These are phyloP conservation scores for Drosera capensis DNA, from an alignment of 148 eudicot genomes.

Conservation along the genomic window DNA sequence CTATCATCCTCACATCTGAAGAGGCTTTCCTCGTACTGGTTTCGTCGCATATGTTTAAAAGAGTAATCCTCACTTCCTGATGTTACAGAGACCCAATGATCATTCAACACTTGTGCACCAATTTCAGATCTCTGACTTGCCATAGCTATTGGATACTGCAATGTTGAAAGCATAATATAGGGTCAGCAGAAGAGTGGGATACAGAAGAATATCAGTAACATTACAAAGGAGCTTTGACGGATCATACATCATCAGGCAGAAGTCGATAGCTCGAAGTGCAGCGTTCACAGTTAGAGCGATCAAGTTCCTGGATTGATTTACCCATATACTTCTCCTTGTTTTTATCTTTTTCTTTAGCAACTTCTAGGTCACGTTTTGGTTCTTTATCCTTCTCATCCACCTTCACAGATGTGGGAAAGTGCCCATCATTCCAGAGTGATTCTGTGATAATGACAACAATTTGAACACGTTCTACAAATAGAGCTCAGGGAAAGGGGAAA, in stretches of 20 bases:
- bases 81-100: slow-evolving; percentile 96
- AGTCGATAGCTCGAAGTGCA: slow-evolving; percentile 97
- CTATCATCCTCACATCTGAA: slow-evolving; percentile 99
- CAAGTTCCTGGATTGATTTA: slow-evolving; percentile 93
- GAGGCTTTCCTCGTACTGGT: slow-evolving; percentile 96
- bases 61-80: slow-evolving; percentile 99
- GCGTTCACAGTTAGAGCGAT: slow-evolving; percentile 73
- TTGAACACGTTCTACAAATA: neutral
- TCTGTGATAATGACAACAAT: slow-evolving; percentile 21
- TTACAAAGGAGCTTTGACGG: neutral
- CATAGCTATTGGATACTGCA: slow-evolving; percentile 78
- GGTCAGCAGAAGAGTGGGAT: slow-evolving; percentile 4
- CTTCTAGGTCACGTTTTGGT: slow-evolving; percentile 55
- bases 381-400: slow-evolving; percentile 63
- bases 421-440: slow-evolving; percentile 54
- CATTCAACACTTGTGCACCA: slow-evolving; percentile 82
- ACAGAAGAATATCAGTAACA: slow-evolving; percentile 7
- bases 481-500: slow-evolving; percentile 3
- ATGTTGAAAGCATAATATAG: slow-evolving; percentile 5
- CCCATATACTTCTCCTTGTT: slow-evolving; percentile 49
- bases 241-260: slow-evolving; percentile 75
- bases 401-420: slow-evolving; percentile 33
- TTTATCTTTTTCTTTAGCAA: slow-evolving; percentile 57
- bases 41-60: slow-evolving; percentile 97
- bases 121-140: slow-evolving; percentile 91